Evolutionary conservation across 2,329 filamentous ascomycete genomes (phyloP).

Genomic region (Diaporthe destruens): DNA sequence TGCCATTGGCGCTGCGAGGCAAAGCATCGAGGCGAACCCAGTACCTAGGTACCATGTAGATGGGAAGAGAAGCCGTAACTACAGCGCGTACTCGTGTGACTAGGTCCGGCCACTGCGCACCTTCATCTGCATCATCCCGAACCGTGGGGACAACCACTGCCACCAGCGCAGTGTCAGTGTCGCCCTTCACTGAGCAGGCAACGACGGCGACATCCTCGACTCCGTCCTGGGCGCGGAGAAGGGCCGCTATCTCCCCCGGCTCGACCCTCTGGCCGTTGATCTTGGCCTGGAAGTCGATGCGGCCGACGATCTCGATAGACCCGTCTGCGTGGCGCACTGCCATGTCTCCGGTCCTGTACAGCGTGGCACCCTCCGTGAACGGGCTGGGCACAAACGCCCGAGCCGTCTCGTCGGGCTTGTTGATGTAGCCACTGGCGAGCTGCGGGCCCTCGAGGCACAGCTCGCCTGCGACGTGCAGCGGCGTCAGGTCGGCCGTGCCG

Average conservation of each 20-base stretch:
- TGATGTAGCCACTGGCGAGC: constrained; percentile 83
- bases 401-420: constrained; percentile 80
- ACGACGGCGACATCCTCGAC: neutral
- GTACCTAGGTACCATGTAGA: neutral
- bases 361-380: constrained; percentile 64
- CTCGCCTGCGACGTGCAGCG: constrained; percentile 66
- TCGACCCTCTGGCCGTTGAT: constrained; percentile 79
- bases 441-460: constrained; percentile 85
- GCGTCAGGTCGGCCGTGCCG: constrained; percentile 46
- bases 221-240: neutral
- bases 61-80: neutral
- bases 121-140: neutral
- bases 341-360: constrained; percentile 90
- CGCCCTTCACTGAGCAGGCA: neutral
- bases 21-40: neutral
- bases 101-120: neutral
- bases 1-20: neutral
- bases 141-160: neutral
- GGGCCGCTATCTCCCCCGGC: constrained; percentile 69
- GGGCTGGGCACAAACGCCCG: constrained; percentile 76
- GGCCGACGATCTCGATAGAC: constrained; percentile 82
- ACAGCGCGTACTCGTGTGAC: neutral
- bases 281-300: constrained; percentile 68
- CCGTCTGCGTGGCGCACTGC: constrained; percentile 76
- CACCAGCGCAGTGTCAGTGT: neutral